These are phyloP conservation scores for Collybia nuda DNA, from an alignment of 768 basidiomycete genomes.

Conservation along the genomic window DNA sequence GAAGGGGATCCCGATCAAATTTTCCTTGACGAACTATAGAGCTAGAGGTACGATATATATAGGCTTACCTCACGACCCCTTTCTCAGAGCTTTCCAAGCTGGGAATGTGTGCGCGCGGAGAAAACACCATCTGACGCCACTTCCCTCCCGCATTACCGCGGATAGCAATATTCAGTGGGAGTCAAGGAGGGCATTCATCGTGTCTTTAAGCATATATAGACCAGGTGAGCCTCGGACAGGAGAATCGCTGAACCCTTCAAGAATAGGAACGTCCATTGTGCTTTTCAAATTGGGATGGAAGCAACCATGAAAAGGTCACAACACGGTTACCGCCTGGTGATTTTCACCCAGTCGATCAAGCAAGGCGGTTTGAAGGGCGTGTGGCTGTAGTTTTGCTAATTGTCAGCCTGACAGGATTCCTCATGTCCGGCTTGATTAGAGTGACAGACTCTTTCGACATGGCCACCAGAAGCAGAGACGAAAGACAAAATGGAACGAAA, in stretches of 20 bases:
- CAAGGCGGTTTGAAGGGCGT: background rate
- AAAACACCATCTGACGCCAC: conserved; percentile 6
- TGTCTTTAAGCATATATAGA: too few relatives aligned
- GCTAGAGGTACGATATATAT: too few relatives aligned
- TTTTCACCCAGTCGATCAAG: background rate
- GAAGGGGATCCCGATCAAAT: conserved; percentile 45
- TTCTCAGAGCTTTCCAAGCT: too few relatives aligned
- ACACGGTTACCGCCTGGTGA: conserved; percentile 5
- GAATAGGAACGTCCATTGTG: background rate
- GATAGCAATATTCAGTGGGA: background rate
- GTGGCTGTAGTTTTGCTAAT: background rate
- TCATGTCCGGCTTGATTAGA: too few relatives aligned
- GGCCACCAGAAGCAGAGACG: background rate
- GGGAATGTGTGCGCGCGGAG: background rate
- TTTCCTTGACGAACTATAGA: conserved; percentile 6
- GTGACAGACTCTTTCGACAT: background rate
- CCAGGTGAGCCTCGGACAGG: background rate
- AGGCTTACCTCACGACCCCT: too few relatives aligned
- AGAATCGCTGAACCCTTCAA: conserved; percentile 1
- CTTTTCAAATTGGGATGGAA: background rate
- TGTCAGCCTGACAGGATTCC: background rate
- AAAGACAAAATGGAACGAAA: background rate
- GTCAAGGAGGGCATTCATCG: background rate
- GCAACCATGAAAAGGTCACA: conserved; percentile 1
- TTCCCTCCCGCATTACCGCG: conserved; percentile 5